These are phyloP conservation scores for Ceratopteris richardii DNA, from an alignment of 75 land plant species.

Conservation along the genomic window DNA sequence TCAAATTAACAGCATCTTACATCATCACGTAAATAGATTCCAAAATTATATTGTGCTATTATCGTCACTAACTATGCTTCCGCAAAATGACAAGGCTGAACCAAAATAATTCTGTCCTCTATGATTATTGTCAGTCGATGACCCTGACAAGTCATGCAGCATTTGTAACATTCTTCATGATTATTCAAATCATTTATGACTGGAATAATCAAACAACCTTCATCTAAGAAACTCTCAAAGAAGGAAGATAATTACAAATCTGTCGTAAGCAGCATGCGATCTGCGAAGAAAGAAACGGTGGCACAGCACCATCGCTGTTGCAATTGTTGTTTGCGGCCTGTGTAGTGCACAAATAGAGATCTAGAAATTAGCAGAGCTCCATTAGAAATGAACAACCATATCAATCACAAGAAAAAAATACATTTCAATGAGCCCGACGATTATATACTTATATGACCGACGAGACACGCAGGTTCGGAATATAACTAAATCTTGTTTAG, in stretches of 20 bases:
- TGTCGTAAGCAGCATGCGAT: constrained; percentile 68
- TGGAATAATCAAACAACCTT: too few species aligned
- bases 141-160: too few species aligned
- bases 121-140: too few species aligned
- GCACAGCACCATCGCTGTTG: constrained; percentile 70
- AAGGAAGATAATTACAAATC: constrained; percentile 47
- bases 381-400: not conserved
- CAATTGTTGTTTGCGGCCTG: constrained; percentile 80
- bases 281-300: constrained; percentile 64
- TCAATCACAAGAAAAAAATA: not conserved
- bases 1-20: too few species aligned
- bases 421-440: not conserved
- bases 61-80: too few species aligned
- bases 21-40: too few species aligned
- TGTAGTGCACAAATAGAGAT: not conserved
- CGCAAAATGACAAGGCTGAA: too few species aligned
- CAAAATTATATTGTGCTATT: too few species aligned
- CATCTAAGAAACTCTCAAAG: too few species aligned
- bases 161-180: too few species aligned
- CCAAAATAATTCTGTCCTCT: too few species aligned
- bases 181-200: too few species aligned
- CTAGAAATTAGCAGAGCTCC: constrained; percentile 1
- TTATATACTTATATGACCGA: not conserved
- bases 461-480: not conserved
- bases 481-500: not conserved